Base-by-base conservation (phyloP, 495 filamentous ascomycete genomes). In the Xylona heveae region DNA sequence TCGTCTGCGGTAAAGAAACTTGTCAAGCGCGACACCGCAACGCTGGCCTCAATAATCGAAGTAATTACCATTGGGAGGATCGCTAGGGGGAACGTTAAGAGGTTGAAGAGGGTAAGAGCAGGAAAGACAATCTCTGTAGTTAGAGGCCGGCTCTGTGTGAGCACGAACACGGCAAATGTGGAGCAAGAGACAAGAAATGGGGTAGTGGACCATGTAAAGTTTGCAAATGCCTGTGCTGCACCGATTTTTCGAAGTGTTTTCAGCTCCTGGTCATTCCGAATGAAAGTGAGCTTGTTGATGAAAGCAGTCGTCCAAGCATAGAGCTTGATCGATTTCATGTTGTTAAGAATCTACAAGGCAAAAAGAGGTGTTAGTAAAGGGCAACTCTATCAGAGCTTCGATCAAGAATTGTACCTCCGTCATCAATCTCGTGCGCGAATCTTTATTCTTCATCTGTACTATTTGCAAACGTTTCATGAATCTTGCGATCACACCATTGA, bases 121-220 rank as follows among this genome's bases (percentile, higher is more conserved):
- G 90, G 85, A 53, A 99, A 99, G 16, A 99, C 81, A 41, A 99
- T 84, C 1, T 90, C 78, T 0, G 82, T 93, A 12, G 81, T 88
- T 47, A 99, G 52, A 18, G 90, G 85, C 20, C 58, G 57, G 40
- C 83, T 61, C 24, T 66, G 66, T 1, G 78, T 90, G 32, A 88
- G 58, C 27, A 94, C 90, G 43, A 88, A 99, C 12, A 95, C 79
- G 9, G 79, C 72, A 46, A 99, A 99, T 6, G 88, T 95, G 6
- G 79, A 82, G 57, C 85, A 95, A 9, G 90, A 95, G 9, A 99
- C 90, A 20, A 99, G 65, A 59, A 99, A 99, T 6, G 90, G 90
- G 6, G 90, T 95, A n/a, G 79, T 88, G n/a, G 79, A 79, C 90
- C 90, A 99, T 16, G 90, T 94, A 38, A 99, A 99, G 44, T 91